phyloP scores from a whole-genome alignment of 768 basidiomycete genomes.

The Rhizopogon roseolus region DNA sequence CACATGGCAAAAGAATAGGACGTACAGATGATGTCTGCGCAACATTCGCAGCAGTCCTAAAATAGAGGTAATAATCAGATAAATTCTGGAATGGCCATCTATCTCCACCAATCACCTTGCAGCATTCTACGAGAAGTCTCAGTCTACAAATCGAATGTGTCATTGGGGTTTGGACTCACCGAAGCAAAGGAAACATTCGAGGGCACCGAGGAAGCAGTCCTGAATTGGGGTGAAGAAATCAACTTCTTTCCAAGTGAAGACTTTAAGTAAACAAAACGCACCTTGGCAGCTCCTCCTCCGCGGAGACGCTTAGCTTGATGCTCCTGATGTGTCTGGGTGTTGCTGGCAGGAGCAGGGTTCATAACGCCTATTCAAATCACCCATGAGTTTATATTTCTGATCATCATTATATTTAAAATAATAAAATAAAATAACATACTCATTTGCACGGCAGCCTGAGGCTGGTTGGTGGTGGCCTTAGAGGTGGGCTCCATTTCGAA shows the following conservation, averaged over 20 bases:
- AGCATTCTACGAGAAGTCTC: conserved; percentile 46
- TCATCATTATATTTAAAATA: too few species aligned
- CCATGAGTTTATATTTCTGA: too few species aligned
- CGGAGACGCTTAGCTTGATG: conserved; percentile 54
- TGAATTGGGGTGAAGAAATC: conserved; percentile 18
- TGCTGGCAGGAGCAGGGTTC: conserved; percentile 36
- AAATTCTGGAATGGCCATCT: neutral
- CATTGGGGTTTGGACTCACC: conserved; percentile 36
- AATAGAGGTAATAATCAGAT: neutral
- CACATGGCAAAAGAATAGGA: neutral
- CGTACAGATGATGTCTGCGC: conserved; percentile 69
- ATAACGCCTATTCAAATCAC: conserved; percentile 35
- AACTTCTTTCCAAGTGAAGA: neutral
- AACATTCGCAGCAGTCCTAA: conserved; percentile 68
- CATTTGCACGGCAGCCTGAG: conserved; percentile 58
- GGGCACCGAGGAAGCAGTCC: conserved; percentile 62
- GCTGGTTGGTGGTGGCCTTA: conserved; percentile 44
- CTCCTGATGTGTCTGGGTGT: conserved; percentile 34
- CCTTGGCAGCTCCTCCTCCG: conserved; percentile 69
- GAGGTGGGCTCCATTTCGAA: conserved; percentile 25
- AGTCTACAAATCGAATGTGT: neutral
- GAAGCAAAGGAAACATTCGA: conserved; percentile 71
- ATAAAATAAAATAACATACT: conserved; percentile 51
- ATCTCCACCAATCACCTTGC: conserved; percentile 44
- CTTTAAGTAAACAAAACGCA: conserved; percentile 13